Base-by-base conservation (phyloP, 2,329 filamentous ascomycete species). In the Fusarium compactum region DNA sequence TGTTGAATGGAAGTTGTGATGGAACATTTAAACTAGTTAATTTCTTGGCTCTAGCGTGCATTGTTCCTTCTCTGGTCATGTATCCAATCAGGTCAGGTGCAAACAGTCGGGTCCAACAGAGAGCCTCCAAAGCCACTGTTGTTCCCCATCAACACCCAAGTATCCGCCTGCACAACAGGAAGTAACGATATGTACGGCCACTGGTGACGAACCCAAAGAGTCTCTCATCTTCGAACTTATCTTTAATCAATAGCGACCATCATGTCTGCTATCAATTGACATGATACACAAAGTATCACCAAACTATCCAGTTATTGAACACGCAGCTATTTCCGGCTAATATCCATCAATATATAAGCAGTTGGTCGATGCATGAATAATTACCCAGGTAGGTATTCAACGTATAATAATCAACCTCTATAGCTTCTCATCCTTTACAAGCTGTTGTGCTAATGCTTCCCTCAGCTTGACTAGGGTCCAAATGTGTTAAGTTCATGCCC, bases 371-470 rank as follows among this genome's bases (percentile, higher is more conserved):
- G 10, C 34, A n/a, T 38, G 12, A 12, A 30, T n/a, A 38, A n/a
- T 38, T 11, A 38, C 34, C 34, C 18, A 38, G 34, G 59, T 30
- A 62, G 24, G 25, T 22, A 22, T 27, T 29, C 14, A 40, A 38
- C 34, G 18, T 38, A 38, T n/a, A 38, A 38, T 32, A 65, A 67
- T 60, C 55, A 34, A 38, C 30, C 30, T 62, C 53, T 29, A 63
- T 45, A 51, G 38, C 29, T 48, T 65, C 44, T 25, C 25, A 46
- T 38, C 40, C 48, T 38, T n/a, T 38, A 48, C 40, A 50, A 51
- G 30, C n/a, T 38, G 51, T 43, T 72, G 65, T 72, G 68, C 25
- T 50, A 69, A 66, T 65, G 69, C 59, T 59, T 58, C 58, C 58
- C 63, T 74, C 71, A 55, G 51, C 51, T 59, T 54, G 47, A 44